Conservation (phyloP, 768 basidiomycete species). For the Leccinum obscurum region DNA sequence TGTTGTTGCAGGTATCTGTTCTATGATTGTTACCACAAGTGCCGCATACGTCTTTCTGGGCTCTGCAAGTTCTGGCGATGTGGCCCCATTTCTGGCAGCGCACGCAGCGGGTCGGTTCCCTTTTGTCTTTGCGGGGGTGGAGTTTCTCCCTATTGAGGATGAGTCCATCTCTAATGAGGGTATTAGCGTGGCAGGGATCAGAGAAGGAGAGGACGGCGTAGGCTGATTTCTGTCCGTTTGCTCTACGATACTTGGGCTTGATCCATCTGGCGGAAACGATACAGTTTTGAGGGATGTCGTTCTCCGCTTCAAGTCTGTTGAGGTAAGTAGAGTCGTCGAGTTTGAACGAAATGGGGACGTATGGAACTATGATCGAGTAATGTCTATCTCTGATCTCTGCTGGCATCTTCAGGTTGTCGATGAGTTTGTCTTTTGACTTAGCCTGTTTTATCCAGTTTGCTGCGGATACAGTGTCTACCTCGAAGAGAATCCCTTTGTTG, state of each 20-base stretch:
- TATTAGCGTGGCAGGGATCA: neutral
- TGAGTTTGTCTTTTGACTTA: no score
- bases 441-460: no score
- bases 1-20: neutral
- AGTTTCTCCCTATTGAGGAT: neutral
- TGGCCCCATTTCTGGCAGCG: constrained; percentile 1
- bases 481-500: no score
- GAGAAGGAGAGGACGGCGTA: neutral
- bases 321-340: no score
- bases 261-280: neutral
- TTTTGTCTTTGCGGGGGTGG: neutral
- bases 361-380: no score
- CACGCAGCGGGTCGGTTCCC: neutral
- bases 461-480: no score
- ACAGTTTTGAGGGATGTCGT: neutral
- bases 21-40: neutral
- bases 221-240: neutral
- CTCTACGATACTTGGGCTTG: neutral
- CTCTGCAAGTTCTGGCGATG: neutral
- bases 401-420: no score
- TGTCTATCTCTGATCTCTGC: no score
- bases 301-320: neutral
- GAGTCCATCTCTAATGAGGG: neutral
- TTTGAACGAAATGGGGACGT: no score
- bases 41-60: neutral